These are phyloP conservation scores for Entonaema liquescens DNA, from an alignment of 495 filamentous ascomycete species.

Conservation along the genomic window DNA sequence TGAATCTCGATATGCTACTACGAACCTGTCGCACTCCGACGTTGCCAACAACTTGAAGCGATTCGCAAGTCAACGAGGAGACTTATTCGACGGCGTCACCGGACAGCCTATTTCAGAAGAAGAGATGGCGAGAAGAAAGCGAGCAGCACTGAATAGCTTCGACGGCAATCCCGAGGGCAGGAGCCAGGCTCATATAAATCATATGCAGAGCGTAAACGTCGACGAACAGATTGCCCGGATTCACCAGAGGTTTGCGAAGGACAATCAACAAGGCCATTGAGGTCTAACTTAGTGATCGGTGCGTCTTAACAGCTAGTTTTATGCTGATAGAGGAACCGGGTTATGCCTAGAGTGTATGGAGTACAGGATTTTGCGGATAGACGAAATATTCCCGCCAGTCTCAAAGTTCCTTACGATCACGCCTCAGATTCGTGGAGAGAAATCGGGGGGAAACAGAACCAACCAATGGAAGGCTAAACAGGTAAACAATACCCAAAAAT, in stretches of 20 bases:
- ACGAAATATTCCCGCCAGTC: background rate
- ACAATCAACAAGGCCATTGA: conserved; percentile 50
- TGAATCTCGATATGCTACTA: conserved; percentile 82
- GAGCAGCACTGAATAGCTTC: conserved; percentile 70
- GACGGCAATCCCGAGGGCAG: conserved; percentile 69
- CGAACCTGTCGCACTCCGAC: conserved; percentile 85
- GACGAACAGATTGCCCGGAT: conserved; percentile 77
- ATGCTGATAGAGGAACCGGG: conserved; percentile 1
- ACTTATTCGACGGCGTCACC: conserved; percentile 85
- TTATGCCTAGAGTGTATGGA: background rate
- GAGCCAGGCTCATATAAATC: conserved; percentile 60
- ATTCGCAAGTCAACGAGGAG: conserved; percentile 88
- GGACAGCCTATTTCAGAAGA: conserved; percentile 74
- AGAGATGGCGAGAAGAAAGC: conserved; percentile 79
- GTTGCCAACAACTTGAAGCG: conserved; percentile 96
- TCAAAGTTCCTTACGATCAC: background rate
- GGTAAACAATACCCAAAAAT: conserved; percentile 40
- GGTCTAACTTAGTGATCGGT: background rate
- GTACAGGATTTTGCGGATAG: background rate
- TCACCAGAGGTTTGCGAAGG: conserved; percentile 67
- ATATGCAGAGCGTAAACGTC: conserved; percentile 70
- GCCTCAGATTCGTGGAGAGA: background rate
- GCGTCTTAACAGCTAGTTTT: conserved; percentile 6
- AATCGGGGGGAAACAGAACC: background rate
- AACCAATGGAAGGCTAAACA: conserved; percentile 18